Percentiles rank a stretch among this genome's conserved stretches.
phyloP scores from a whole-genome alignment of 2,329 filamentous ascomycete genomes.

The Epichloe uncinata region DNA sequence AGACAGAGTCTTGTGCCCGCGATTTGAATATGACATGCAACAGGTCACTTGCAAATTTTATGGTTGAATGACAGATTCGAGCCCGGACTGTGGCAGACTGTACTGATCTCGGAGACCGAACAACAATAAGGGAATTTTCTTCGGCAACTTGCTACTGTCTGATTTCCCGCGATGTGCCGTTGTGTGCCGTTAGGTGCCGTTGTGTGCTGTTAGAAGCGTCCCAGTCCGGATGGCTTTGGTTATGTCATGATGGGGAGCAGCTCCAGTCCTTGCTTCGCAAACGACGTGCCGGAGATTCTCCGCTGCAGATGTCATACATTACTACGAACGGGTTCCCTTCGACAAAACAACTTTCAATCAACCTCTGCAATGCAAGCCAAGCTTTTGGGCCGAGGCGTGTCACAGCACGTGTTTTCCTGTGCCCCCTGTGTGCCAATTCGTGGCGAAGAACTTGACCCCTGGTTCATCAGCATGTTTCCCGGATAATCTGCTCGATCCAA shows the following conservation, averaged over 20 bases:
- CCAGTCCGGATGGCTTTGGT: not conserved
- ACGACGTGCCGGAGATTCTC: conserved; percentile 1
- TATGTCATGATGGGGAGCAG: not conserved
- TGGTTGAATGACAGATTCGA: not conserved
- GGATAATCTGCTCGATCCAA: too few species aligned
- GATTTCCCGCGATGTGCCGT: not conserved
- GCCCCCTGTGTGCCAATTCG: too few species aligned
- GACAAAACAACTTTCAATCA: too few species aligned
- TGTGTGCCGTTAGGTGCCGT: not conserved
- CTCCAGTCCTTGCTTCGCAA: not conserved
- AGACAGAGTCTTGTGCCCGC: not conserved
- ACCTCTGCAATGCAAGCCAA: too few species aligned
- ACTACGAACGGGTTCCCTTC: too few species aligned
- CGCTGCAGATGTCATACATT: not conserved
- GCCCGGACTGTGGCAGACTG: not conserved
- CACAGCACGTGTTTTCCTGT: too few species aligned
- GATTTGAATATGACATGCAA: not conserved
- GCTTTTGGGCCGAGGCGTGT: too few species aligned
- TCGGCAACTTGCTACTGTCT: not conserved
- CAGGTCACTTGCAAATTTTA: not conserved
- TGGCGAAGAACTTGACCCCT: too few species aligned
- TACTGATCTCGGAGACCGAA: not conserved
- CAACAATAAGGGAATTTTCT: not conserved
- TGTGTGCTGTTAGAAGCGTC: too few species aligned
- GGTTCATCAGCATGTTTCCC: too few species aligned